phyloP scores from a whole-genome alignment of 768 basidiomycete genomes.

The Podaxis pistillaris region DNA sequence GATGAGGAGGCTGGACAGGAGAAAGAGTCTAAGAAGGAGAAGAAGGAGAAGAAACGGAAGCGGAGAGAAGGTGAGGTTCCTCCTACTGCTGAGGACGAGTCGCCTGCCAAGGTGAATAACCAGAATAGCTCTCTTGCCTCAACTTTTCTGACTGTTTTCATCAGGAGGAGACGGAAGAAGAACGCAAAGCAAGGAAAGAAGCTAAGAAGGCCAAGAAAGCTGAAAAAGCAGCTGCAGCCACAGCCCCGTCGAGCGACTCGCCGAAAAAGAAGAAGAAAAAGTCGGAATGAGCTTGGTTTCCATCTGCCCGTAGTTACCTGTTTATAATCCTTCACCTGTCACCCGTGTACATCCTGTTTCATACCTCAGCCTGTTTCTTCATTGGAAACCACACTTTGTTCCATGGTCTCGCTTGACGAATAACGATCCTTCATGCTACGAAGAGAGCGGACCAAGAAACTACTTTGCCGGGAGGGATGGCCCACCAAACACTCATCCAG shows the following conservation, averaged over 20 bases:
- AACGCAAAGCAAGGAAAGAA: conserved; percentile 78
- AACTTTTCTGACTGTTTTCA: conserved; percentile 8
- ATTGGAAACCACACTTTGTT: too few species aligned
- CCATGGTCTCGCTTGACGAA: too few species aligned
- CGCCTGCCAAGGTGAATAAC: conserved; percentile 36
- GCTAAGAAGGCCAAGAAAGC: conserved; percentile 70
- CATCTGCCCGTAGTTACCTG: conserved; percentile 7
- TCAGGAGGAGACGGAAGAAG: conserved; percentile 75
- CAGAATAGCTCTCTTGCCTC: conserved; percentile 9
- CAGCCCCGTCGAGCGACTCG: conserved; percentile 21
- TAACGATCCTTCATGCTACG: too few species aligned
- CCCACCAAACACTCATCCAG: too few species aligned
- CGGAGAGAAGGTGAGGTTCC: conserved; percentile 39
- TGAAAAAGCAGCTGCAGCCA: conserved; percentile 34
- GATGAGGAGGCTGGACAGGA: conserved; percentile 26
- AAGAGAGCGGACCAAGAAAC: too few species aligned
- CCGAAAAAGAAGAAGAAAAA: conserved; percentile 60
- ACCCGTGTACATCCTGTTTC: conserved; percentile 20
- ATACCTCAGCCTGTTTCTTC: not conserved
- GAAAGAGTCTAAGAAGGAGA: conserved; percentile 35
- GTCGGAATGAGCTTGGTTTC: conserved; percentile 33
- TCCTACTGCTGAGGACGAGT: conserved; percentile 34
- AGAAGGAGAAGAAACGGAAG: conserved; percentile 40
- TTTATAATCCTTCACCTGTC: conserved; percentile 18
- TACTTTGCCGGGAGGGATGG: too few species aligned